phyloP scores from a whole-genome alignment of 176 grass and related monocot species.

The Rhynchospora breviuscula region DNA sequence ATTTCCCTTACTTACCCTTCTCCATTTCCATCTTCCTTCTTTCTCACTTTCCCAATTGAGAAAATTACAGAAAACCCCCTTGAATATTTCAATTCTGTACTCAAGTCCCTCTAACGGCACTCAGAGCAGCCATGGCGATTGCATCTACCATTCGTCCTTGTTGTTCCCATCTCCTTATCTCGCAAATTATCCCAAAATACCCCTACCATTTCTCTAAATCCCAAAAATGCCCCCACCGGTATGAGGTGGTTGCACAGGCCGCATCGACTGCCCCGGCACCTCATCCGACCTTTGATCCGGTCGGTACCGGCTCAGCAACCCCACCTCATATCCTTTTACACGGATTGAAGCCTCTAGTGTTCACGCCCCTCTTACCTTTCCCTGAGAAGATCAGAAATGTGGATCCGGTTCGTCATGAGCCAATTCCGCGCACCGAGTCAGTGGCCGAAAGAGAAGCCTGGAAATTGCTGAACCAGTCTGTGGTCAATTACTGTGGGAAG shows the following conservation, averaged over 20 bases:
- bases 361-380: not conserved
- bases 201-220: not conserved
- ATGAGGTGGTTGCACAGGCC: not conserved
- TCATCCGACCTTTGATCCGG: constrained; percentile 6
- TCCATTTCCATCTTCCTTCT: not conserved
- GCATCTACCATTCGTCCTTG: constrained; percentile 33
- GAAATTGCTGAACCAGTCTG: constrained; percentile 65
- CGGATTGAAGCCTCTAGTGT: not conserved
- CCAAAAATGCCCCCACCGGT: not conserved
- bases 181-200: constrained; percentile 24
- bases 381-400: not conserved
- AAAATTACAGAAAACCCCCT: not conserved
- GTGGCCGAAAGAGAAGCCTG: constrained; percentile 78
- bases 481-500: constrained; percentile 75
- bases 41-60: constrained; percentile 3
- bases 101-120: constrained; percentile 16
- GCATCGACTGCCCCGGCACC: not conserved
- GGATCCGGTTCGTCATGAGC: not conserved
- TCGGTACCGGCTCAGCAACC: not conserved
- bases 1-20: not conserved
- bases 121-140: constrained; percentile 33
- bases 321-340: constrained; percentile 1
- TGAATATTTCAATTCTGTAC: constrained; percentile 15
- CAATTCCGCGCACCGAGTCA: constrained; percentile 18
- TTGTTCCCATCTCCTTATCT: constrained; percentile 27